A percentile compares a stretch with the other conserved stretches of the same genome.
Conservation (phyloP, 2,329 filamentous ascomycete species). For the Epichloe festucae region DNA sequence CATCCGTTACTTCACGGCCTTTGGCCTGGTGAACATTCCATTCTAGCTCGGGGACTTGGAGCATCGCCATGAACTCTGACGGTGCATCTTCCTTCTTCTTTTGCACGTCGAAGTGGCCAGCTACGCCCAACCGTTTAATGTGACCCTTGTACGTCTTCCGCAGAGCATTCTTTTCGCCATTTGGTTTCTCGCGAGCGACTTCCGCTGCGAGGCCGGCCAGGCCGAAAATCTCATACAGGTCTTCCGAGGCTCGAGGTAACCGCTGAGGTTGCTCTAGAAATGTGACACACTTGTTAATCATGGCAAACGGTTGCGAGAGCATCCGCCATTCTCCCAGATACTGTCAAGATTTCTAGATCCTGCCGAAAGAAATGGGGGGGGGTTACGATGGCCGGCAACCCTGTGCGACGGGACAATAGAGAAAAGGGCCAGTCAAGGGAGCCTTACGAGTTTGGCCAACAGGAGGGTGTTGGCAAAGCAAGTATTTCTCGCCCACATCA, state of each 20-base stretch:
- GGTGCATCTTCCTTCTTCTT: constrained; percentile 41
- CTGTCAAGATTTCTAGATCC: neutral
- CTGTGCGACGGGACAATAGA: constrained; percentile 10
- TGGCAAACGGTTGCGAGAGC: constrained; percentile 9
- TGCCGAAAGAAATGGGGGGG: constrained; percentile 12
- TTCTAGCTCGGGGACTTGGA: constrained; percentile 39
- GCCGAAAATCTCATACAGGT: constrained; percentile 47
- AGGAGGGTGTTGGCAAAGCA: constrained; percentile 36
- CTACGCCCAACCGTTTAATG: constrained; percentile 49
- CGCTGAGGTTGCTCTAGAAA: constrained; percentile 35
- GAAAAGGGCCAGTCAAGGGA: constrained; percentile 30
- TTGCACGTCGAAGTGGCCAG: constrained; percentile 44
- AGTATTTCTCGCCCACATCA: constrained; percentile 54
- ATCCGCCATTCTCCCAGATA: constrained; percentile 8
- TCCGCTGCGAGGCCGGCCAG: constrained; percentile 44
- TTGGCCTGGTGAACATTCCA: constrained; percentile 43
- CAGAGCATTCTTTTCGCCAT: constrained; percentile 53
- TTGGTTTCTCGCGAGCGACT: constrained; percentile 49
- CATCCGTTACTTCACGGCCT: constrained; percentile 41
- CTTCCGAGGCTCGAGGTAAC: constrained; percentile 36
- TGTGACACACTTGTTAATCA: constrained; percentile 29
- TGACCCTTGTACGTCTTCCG: constrained; percentile 58
- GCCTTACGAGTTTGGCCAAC: constrained; percentile 44
- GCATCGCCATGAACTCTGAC: constrained; percentile 39
- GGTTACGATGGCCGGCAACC: neutral